Base-by-base conservation (phyloP, 768 basidiomycete genomes). In the Sporobolomyces phaffii region DNA sequence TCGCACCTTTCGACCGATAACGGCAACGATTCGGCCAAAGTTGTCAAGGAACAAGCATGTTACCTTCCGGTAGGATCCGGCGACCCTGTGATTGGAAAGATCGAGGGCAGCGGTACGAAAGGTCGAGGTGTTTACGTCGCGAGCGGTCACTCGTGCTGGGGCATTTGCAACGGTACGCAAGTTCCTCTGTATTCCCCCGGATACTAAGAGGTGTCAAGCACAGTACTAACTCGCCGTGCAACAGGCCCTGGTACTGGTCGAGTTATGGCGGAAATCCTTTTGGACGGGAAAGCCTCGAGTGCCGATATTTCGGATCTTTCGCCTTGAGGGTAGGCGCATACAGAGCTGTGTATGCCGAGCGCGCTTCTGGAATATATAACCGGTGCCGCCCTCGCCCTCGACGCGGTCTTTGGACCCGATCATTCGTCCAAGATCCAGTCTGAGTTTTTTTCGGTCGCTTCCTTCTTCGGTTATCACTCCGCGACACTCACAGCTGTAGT, bases 201-300 rank as follows among this genome's bases (percentile, higher is more conserved):
- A n/a, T n/a, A n/a, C n/a, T n/a, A n/a, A n/a, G n/a, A n/a, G n/a
- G n/a, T n/a, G n/a, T n/a, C n/a, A n/a, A n/a, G n/a, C 11, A 43
- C 52, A 18, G 43, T 14, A 3, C 34, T 5, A 26, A 7, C 28
- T 33, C 51, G 28, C 31, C 15, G 31, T n/a, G 11, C 47, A 4
- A 33, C 24, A 75, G 89, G 86, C 5, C 90, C 91, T 0, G 91
- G 89, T 6, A 92, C 90, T 5, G 91, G 86, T 2, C 84, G 82
- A 70, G 84, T 83, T 10, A 76, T 96, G 45, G 80, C 84, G 18
- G 88, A 90, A 76, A 78, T 89, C 22, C 78, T 91, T 10, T 79
- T 91, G 78, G 83, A 86, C 36, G 87, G 87, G 15, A 81, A 82
- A 65, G 82, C 83, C 51, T 80, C 74, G 41, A 86, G 85, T 62